Base-by-base conservation (phyloP, 176 grass and related monocot species). In the Hyparrhenia diplandra region DNA sequence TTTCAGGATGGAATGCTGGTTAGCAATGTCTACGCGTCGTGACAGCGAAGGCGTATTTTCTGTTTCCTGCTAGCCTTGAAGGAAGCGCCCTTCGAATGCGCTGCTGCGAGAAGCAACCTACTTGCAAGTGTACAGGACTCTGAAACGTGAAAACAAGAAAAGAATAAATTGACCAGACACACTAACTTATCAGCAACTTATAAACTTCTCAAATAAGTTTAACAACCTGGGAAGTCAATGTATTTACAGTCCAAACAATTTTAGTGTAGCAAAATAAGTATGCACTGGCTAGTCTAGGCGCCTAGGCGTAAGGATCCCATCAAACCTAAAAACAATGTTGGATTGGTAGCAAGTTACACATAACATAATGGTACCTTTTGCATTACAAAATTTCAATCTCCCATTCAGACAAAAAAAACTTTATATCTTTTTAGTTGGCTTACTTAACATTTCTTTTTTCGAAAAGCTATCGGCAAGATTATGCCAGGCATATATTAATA, bases 1-100 rank as follows among this genome's bases (percentile, higher is more conserved):
- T 78, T 81, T n/a, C 30, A 0, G 8, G 2, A 0, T 11, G 34
- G 30, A 45, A 60, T 32, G 20, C 39, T 2, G 52, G 6, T 0
- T 0, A 8, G 5, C 10, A 10, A 0, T 0, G 0, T 5, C n/a
- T 36, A 42, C 64, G 82, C 14, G 16, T 63, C 9, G 0, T 10
- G 0, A 1, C 0, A 2, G 0, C 0, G 21, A 64, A 85, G 12
- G 5, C 51, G 70, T 17, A 84, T 3, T 52, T 5, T 0, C 0
- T 0, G 37, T 0, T 3, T 20, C 18, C n/a, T n/a, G n/a, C 4
- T 7, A 16, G 11, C n/a, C n/a, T 16, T 24, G n/a, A 70, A 5
- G 7, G 36, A 39, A 39, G 36, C 36, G 7, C 6, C 6, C 40
- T 4, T 18, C 1, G 2, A 69, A 14, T 21, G 12, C 3, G 37